Percentiles rank a stretch among this genome's conserved stretches.
Evolutionary conservation across 805 yeast species (phyloP).

Genomic region (Suhomyces canberraensis): DNA sequence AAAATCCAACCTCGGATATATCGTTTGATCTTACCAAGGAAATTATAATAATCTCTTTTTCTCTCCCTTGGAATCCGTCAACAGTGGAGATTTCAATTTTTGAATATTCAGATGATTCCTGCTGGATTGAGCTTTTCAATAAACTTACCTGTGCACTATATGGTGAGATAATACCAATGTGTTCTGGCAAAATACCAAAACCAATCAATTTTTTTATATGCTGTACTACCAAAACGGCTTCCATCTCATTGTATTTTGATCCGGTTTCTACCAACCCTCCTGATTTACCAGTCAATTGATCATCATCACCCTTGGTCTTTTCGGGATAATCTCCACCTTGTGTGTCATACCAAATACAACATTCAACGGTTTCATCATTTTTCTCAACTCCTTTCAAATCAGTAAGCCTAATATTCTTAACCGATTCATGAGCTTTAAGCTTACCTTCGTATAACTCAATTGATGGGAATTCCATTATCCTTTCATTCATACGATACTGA

Average conservation of each 20-base stretch:
- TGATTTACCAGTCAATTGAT: conserved; percentile 4
- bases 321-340: conserved; percentile 86
- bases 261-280: conserved; percentile 21
- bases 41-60: conserved; percentile 80
- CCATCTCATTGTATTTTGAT: conserved; percentile 78
- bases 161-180: conserved; percentile 87
- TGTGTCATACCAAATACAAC: conserved; percentile 84
- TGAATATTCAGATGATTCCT: conserved; percentile 24
- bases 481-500: conserved; percentile 84
- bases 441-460: conserved; percentile 57
- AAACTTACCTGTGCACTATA: conserved; percentile 81
- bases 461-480: conserved; percentile 79
- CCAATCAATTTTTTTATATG: conserved; percentile 53
- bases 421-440: conserved; percentile 60
- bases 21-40: conserved; percentile 82
- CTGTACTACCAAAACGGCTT: conserved; percentile 55
- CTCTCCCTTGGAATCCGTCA: conserved; percentile 97
- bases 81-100: conserved; percentile 79
- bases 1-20: conserved; percentile 70
- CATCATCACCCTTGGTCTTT: conserved; percentile 35
- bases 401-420: conserved; percentile 46
- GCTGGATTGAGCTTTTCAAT: conserved; percentile 46
- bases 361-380: conserved; percentile 54
- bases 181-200: conserved; percentile 49
- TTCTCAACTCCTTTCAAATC: conserved; percentile 48